These are phyloP conservation scores for Rusavskia elegans DNA, from an alignment of 495 filamentous ascomycete genomes.

Conservation along the genomic window DNA sequence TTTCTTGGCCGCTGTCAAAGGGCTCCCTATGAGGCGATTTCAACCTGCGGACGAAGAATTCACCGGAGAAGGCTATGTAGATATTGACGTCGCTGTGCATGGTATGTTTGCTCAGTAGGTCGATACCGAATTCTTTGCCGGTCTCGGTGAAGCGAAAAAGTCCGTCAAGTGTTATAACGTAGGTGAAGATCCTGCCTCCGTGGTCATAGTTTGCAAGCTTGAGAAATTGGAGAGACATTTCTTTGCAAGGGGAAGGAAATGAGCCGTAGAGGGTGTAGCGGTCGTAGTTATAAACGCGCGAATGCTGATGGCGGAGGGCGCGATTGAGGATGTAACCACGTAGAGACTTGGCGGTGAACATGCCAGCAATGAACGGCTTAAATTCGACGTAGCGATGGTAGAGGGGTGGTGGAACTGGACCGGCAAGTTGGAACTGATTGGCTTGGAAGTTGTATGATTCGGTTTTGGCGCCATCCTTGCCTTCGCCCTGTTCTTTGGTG, in stretches of 20 bases:
- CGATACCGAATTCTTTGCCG: conserved; percentile 85
- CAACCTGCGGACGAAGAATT: conserved; percentile 76
- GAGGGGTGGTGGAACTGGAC: conserved; percentile 60
- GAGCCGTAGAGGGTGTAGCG: conserved; percentile 50
- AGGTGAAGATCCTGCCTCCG: conserved; percentile 78
- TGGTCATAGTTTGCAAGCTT: conserved; percentile 75
- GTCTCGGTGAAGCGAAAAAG: conserved; percentile 85
- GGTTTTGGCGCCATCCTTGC: conserved; percentile 25
- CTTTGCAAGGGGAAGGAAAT: conserved; percentile 37
- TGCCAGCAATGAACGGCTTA: conserved; percentile 71
- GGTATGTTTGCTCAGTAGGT: conserved; percentile 81
- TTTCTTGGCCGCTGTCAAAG: conserved; percentile 9
- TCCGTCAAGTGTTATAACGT: conserved; percentile 76
- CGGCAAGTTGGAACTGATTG: conserved; percentile 74
- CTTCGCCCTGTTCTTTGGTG: conserved; percentile 45
- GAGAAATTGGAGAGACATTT: conserved; percentile 62
- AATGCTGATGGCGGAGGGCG: conserved; percentile 79
- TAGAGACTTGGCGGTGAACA: conserved; percentile 67
- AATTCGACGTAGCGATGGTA: conserved; percentile 92
- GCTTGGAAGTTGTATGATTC: conserved; percentile 83
- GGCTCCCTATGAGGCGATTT: conserved; percentile 23
- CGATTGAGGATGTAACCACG: conserved; percentile 65
- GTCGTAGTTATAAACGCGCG: conserved; percentile 76
- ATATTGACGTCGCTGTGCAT: conserved; percentile 86
- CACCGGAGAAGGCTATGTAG: conserved; percentile 80